These are phyloP conservation scores for Fusarium sarcochroum DNA, from an alignment of 2,329 filamentous ascomycete species.

Conservation along the genomic window DNA sequence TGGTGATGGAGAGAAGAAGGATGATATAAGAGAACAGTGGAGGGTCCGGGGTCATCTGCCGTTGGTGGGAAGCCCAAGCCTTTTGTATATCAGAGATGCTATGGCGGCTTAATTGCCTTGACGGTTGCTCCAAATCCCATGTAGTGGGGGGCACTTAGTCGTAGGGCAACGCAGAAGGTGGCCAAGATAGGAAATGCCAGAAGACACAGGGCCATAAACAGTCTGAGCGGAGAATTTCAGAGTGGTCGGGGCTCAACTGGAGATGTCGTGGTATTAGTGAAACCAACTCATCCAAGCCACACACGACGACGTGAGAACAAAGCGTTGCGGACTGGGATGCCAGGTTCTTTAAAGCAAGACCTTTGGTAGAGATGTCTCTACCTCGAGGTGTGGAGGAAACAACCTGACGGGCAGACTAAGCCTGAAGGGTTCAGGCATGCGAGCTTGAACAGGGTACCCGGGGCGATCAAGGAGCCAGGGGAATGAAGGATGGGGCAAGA, in stretches of 20 bases:
- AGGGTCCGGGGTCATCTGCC: conserved; percentile 30
- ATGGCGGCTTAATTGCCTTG: conserved; percentile 45
- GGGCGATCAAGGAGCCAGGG: conserved; percentile 51
- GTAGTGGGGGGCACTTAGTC: conserved; percentile 42
- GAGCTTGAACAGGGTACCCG: conserved; percentile 49
- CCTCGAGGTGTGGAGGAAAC: conserved; percentile 50
- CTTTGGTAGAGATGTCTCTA: conserved; percentile 32
- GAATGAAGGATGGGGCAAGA: conserved; percentile 40
- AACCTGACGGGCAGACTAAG: conserved; percentile 49
- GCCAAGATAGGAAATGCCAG: conserved; percentile 58
- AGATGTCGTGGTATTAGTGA: conserved; percentile 48
- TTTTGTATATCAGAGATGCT: conserved; percentile 53
- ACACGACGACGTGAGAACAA: conserved; percentile 44
- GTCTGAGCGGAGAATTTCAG: conserved; percentile 49
- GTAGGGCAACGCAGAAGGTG: conserved; percentile 54
- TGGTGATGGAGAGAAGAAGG: conserved; percentile 19
- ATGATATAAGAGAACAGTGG: conserved; percentile 22
- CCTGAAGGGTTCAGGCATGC: conserved; percentile 49
- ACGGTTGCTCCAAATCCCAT: conserved; percentile 42
- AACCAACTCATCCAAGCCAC: conserved; percentile 49
- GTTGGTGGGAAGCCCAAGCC: conserved; percentile 45
- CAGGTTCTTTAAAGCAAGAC: conserved; percentile 44
- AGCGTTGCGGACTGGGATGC: conserved; percentile 44
- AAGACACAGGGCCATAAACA: conserved; percentile 46
- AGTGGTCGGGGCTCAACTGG: conserved; percentile 48